Evolutionary conservation across 495 filamentous ascomycete species (phyloP).

Genomic region (Neurospora sp.): DNA sequence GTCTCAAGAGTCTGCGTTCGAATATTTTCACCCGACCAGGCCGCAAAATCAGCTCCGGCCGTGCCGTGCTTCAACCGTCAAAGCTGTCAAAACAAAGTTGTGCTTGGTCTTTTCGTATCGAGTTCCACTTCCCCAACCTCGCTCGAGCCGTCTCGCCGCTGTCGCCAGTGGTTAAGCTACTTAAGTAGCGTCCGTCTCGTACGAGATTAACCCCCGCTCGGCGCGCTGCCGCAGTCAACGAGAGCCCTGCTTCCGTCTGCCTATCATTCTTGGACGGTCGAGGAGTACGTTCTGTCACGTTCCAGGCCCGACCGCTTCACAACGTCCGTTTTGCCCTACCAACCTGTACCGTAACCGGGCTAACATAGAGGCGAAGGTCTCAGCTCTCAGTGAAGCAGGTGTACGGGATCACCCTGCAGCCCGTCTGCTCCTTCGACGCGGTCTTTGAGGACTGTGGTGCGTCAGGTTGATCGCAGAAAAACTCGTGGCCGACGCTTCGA

Average conservation of each 20-base stretch:
- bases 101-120: not conserved
- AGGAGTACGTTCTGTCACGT: not conserved
- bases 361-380: not conserved
- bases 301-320: not conserved
- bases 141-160: constrained; percentile 2
- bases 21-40: not conserved
- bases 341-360: not conserved
- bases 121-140: constrained; percentile 3
- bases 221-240: constrained; percentile 12
- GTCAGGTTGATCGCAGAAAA: not conserved
- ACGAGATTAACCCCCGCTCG: constrained; percentile 7
- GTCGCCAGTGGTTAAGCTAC: not conserved
- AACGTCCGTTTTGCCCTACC: not conserved
- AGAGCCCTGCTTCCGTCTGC: constrained; percentile 1
- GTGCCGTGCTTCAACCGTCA: not conserved
- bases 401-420: not conserved
- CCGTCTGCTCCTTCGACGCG: not conserved
- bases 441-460: not conserved
- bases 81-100: not conserved
- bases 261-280: not conserved
- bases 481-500: constrained; percentile 1
- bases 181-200: not conserved
- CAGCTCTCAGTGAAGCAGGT: not conserved
- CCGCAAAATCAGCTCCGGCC: not conserved
- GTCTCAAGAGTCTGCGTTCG: not conserved